Conservation (phyloP, 495 filamentous ascomycete species). For the Amphirosellinia nigrospora region DNA sequence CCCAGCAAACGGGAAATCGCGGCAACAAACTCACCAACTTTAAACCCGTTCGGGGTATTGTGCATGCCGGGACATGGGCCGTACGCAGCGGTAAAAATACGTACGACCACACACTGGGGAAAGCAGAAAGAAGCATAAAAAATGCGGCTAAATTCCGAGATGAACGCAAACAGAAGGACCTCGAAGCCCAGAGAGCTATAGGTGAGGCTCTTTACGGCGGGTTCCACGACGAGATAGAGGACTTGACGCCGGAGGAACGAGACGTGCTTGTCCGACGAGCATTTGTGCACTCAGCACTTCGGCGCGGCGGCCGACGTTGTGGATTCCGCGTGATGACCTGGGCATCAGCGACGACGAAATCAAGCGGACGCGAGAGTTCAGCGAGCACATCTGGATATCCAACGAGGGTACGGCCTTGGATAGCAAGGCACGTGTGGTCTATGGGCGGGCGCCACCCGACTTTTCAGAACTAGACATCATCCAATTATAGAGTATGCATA, state of each 20-base stretch:
- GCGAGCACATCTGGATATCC: constrained; percentile 87
- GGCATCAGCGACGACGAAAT: constrained; percentile 94
- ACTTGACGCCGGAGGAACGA: constrained; percentile 88
- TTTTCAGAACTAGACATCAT: constrained; percentile 92
- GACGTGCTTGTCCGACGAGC: constrained; percentile 85
- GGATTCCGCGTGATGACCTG: constrained; percentile 92
- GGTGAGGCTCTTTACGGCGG: constrained; percentile 85
- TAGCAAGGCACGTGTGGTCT: constrained; percentile 83
- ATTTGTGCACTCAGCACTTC: constrained; percentile 88
- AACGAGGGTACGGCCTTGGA: constrained; percentile 91
- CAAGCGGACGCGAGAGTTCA: constrained; percentile 73
- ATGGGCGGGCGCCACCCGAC: constrained; percentile 87
- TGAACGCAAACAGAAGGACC: constrained; percentile 50
- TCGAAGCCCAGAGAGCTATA: constrained; percentile 73
- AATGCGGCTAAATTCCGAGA: constrained; percentile 48
- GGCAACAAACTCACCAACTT: constrained; percentile 37
- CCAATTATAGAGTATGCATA: constrained; percentile 61
- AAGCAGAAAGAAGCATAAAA: constrained; percentile 44
- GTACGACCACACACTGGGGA: constrained; percentile 49
- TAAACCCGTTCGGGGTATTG: constrained; percentile 53
- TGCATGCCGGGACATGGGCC: constrained; percentile 57
- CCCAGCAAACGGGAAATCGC: constrained; percentile 28
- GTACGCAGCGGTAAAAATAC: constrained; percentile 49
- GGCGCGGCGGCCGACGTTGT: constrained; percentile 87
- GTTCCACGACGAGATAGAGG: constrained; percentile 90